A percentile compares a stretch with the other conserved stretches of the same genome.
Conservation (phyloP, 768 basidiomycete species). For the Rhodosporidiobolus sp. region DNA sequence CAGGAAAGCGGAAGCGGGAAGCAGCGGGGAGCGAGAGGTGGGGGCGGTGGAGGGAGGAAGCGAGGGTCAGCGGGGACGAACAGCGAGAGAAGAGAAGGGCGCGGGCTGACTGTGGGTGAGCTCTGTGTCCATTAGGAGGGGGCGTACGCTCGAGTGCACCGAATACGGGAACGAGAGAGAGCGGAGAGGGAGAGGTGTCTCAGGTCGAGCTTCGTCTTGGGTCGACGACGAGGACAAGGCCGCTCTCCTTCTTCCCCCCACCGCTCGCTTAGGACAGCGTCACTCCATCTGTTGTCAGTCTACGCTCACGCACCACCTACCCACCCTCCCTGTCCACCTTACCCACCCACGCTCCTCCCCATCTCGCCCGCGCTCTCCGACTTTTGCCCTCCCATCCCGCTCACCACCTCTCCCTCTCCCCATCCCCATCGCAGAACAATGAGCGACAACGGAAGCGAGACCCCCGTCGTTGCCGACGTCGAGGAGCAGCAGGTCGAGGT, state of each 20-base stretch:
- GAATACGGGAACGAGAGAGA: too few species aligned
- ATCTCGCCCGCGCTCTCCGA: background rate
- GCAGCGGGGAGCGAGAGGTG: background rate
- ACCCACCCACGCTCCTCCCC: too few species aligned
- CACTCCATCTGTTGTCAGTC: slow-evolving; percentile 11
- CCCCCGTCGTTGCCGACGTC: slow-evolving; percentile 36
- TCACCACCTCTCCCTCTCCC: background rate
- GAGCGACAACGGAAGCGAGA: slow-evolving; percentile 42
- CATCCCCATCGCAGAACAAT: slow-evolving; percentile 16
- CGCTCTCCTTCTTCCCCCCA: background rate
- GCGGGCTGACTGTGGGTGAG: slow-evolving; percentile 23
- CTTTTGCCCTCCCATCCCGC: slow-evolving; percentile 2
- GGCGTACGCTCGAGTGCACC: background rate
- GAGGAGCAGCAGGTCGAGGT: slow-evolving; percentile 58
- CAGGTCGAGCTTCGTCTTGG: background rate
- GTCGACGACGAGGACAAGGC: too few species aligned
- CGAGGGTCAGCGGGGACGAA: background rate
- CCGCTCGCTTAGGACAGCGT: slow-evolving; percentile 39
- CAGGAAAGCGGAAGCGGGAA: background rate
- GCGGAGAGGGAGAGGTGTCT: too few species aligned
- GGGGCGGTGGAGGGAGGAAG: background rate
- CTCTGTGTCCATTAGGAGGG: slow-evolving; percentile 12
- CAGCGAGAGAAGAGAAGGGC: background rate
- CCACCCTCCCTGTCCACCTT: too few species aligned
- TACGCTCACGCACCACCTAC: too few species aligned